A percentile compares a stretch with the other conserved stretches of the same genome.
These are phyloP conservation scores for Leccinum arenicola DNA, from an alignment of 768 basidiomycete species.

Conservation along the genomic window DNA sequence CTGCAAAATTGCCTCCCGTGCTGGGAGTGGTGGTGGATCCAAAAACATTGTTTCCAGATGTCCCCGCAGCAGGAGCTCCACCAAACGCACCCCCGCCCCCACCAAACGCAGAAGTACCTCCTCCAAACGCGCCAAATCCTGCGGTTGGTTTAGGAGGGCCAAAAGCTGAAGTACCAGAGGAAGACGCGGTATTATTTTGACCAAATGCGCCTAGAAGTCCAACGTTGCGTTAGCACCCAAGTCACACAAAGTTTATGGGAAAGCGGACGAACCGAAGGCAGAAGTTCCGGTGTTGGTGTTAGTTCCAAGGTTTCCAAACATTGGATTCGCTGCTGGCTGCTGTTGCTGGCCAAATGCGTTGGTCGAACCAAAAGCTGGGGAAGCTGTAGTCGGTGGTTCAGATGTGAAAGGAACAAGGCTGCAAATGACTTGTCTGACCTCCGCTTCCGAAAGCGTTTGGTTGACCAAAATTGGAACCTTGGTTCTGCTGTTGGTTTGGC, in stretches of 20 bases:
- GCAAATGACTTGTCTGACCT: conserved; percentile 35
- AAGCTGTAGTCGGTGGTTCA: conserved; percentile 40
- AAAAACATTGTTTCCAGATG: conserved; percentile 34
- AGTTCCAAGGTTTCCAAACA: conserved; percentile 66
- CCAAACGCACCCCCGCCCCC: conserved; percentile 42
- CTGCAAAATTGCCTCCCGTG: conserved; percentile 39
- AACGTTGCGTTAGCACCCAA: conserved; percentile 4
- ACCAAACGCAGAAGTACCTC: conserved; percentile 53
- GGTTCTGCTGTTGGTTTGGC: conserved; percentile 57
- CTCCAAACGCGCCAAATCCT: conserved; percentile 77
- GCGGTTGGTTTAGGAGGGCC: conserved; percentile 66
- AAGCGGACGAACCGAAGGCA: conserved; percentile 33
- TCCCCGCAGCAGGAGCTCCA: conserved; percentile 25
- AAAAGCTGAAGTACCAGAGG: conserved; percentile 47
- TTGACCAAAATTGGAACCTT: conserved; percentile 66
- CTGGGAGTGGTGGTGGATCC: conserved; percentile 30
- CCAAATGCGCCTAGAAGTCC: conserved; percentile 39
- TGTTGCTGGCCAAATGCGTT: conserved; percentile 64
- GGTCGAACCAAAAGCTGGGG: conserved; percentile 52
- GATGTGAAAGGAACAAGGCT: conserved; percentile 25
- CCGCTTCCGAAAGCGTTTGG: conserved; percentile 60
- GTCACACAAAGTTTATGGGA: conserved; percentile 1
- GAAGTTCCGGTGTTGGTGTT: conserved; percentile 30
- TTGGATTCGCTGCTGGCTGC: conserved; percentile 71
- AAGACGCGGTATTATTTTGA: conserved; percentile 35